Percentiles rank a stretch among this genome's conserved stretches.
phyloP scores from a whole-genome alignment of 2,329 filamentous ascomycete genomes.

The Scolecobasidium constrictum region DNA sequence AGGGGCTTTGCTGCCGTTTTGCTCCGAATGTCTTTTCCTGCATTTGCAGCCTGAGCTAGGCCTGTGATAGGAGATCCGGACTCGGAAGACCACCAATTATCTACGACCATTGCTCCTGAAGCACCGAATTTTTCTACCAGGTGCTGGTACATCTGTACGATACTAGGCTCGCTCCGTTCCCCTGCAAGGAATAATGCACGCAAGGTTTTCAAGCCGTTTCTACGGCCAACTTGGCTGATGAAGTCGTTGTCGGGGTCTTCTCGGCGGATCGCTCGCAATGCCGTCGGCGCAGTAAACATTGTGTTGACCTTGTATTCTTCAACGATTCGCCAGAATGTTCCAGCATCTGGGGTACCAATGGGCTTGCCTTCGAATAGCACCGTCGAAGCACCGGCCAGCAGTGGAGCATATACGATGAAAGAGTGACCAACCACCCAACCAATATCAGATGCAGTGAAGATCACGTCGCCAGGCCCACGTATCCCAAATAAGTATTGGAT shows the following conservation, averaged over 20 bases:
- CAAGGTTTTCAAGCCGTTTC: conserved; percentile 61
- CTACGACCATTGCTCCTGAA: conserved; percentile 50
- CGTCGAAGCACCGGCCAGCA: conserved; percentile 75
- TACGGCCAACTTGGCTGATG: conserved; percentile 51
- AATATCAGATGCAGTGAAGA: conserved; percentile 74
- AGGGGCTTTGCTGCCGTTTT: conserved; percentile 29
- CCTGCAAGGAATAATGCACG: conserved; percentile 75
- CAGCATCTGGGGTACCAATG: conserved; percentile 75
- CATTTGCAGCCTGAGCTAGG: conserved; percentile 51
- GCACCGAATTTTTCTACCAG: conserved; percentile 58
- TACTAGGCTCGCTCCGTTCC: conserved; percentile 78
- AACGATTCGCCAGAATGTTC: conserved; percentile 77
- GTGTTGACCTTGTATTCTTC: conserved; percentile 77
- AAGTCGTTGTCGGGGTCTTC: conserved; percentile 67
- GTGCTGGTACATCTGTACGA: conserved; percentile 70
- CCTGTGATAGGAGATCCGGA: conserved; percentile 59
- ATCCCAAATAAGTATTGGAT: conserved; percentile 77
- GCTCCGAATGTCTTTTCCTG: conserved; percentile 43
- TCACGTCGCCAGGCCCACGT: conserved; percentile 71
- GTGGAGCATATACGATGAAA: conserved; percentile 82
- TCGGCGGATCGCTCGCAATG: conserved; percentile 74
- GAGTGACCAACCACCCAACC: conserved; percentile 76
- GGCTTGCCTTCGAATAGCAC: conserved; percentile 93
- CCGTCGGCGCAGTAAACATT: conserved; percentile 79
- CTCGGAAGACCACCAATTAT: conserved; percentile 68